Conservation (phyloP, 2,329 filamentous ascomycete genomes). For the Teratosphaeria pseudoeucalypti region DNA sequence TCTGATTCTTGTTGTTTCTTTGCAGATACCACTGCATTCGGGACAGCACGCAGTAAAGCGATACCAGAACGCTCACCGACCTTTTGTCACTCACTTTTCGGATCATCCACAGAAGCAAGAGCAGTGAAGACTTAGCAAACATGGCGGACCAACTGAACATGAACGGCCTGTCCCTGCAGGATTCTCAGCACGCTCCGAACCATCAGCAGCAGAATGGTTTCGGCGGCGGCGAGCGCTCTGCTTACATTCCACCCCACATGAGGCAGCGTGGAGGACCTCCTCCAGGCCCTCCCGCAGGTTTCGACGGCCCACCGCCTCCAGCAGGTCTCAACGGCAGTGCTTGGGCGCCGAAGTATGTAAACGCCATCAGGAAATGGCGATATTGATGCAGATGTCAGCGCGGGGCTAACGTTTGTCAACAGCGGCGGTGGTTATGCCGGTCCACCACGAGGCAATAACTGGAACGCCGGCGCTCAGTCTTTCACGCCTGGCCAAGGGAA, state of each 20-base stretch:
- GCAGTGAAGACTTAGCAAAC: conserved; percentile 5
- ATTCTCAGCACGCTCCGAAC: conserved; percentile 48
- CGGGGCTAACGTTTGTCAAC: background rate
- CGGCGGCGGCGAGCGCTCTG: conserved; percentile 46
- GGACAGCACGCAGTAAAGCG: conserved; percentile 1
- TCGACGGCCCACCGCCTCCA: conserved; percentile 16
- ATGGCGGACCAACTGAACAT: conserved; percentile 84
- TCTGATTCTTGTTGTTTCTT: conserved; percentile 1
- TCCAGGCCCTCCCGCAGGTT: conserved; percentile 33
- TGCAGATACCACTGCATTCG: conserved; percentile 3
- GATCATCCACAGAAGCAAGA: conserved; percentile 5
- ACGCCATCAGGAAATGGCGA: background rate
- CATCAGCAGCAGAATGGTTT: conserved; percentile 35
- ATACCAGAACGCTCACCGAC: conserved; percentile 11
- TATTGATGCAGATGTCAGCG: background rate
- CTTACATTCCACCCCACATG: conserved; percentile 80
- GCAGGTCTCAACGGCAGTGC: conserved; percentile 52
- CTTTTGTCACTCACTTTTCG: conserved; percentile 18
- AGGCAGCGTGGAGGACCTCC: conserved; percentile 39
- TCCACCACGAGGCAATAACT: conserved; percentile 31
- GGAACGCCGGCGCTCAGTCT: conserved; percentile 43
- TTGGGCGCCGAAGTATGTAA: conserved; percentile 35
- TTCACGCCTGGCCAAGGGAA: conserved; percentile 38
- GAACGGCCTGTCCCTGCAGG: conserved; percentile 60
- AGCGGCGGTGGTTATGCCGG: conserved; percentile 37